Conservation (phyloP, 2,329 filamentous ascomycete genomes). For the Celoporthe dispersa region DNA sequence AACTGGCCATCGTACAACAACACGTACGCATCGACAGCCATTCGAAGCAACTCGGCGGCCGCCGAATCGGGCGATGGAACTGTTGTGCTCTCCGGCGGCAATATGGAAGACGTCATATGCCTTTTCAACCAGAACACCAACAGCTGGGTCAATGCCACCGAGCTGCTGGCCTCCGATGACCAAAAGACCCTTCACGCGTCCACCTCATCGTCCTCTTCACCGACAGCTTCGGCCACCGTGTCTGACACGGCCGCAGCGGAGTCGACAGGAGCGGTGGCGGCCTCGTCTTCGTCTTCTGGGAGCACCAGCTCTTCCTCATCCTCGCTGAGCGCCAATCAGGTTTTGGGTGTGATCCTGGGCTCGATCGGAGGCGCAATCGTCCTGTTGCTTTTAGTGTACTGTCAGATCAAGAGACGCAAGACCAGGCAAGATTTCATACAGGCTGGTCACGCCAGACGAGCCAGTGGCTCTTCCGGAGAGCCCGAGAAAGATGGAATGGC, state of each 20-base stretch:
- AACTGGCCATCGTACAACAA: conserved; percentile 82
- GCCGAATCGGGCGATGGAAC: conserved; percentile 69
- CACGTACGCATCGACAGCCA: conserved; percentile 68
- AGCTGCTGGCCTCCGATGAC: conserved; percentile 57
- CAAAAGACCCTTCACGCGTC: conserved; percentile 43
- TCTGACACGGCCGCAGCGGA: conserved; percentile 35
- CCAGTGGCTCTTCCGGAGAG: conserved; percentile 43
- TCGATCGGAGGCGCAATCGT: conserved; percentile 76
- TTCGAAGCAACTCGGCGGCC: conserved; percentile 71
- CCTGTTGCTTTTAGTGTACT: conserved; percentile 72
- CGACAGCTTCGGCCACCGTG: conserved; percentile 37
- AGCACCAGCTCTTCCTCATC: conserved; percentile 36
- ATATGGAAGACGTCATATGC: conserved; percentile 66
- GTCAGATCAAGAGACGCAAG: conserved; percentile 66
- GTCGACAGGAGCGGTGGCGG: conserved; percentile 34
- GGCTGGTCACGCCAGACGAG: conserved; percentile 48
- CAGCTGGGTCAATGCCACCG: conserved; percentile 74
- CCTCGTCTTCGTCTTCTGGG: conserved; percentile 31
- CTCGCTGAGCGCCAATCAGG: conserved; percentile 50
- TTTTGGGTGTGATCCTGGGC: conserved; percentile 82
- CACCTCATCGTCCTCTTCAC: conserved; percentile 38
- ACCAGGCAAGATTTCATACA: conserved; percentile 59
- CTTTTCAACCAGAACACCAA: conserved; percentile 81
- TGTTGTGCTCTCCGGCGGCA: conserved; percentile 81
- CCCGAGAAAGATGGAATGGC: conserved; percentile 63